phyloP scores from a whole-genome alignment of 306 rosid species.

The Quillaja saponaria region DNA sequence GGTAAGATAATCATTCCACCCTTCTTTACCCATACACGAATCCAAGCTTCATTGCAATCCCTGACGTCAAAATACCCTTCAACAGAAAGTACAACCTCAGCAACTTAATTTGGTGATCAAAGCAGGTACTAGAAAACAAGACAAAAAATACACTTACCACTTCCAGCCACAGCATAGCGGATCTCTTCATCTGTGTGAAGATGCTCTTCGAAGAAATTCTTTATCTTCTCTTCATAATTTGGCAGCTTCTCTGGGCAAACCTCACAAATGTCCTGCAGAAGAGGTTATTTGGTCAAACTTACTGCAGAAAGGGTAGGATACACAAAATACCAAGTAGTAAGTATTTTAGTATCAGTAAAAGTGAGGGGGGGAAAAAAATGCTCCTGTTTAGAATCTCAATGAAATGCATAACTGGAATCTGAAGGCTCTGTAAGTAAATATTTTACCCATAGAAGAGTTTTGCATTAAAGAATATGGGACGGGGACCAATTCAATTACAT shows the following conservation, averaged over 20 bases:
- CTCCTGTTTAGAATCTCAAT: background rate
- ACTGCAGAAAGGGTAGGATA: conserved; percentile 5
- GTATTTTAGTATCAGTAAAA: conserved; percentile 3
- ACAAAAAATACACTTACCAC: conserved; percentile 54
- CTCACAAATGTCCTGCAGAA: conserved; percentile 85
- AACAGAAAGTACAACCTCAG: conserved; percentile 32
- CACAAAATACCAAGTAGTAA: conserved; percentile 8
- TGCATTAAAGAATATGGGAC: too few relatives aligned
- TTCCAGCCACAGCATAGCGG: conserved; percentile 84
- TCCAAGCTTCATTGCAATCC: conserved; percentile 82
- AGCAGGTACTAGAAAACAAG: conserved; percentile 7
- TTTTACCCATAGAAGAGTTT: background rate
- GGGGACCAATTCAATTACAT: background rate
- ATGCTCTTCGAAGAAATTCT: conserved; percentile 84
- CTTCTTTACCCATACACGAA: conserved; percentile 89
- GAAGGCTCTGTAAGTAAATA: background rate
- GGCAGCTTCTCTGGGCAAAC: conserved; percentile 91
- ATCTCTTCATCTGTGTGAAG: conserved; percentile 98
- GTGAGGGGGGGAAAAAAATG: background rate
- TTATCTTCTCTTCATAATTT: conserved; percentile 92
- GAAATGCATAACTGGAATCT: background rate
- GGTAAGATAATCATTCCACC: conserved; percentile 97
- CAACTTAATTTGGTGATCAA: background rate
- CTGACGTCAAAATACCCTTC: conserved; percentile 97
- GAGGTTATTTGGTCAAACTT: conserved; percentile 27